Evolutionary conservation across 2,329 filamentous ascomycete species (phyloP), one percentile per base, ranked within the genome.

Genomic region (Ilyonectria mors-panacis): DNA sequence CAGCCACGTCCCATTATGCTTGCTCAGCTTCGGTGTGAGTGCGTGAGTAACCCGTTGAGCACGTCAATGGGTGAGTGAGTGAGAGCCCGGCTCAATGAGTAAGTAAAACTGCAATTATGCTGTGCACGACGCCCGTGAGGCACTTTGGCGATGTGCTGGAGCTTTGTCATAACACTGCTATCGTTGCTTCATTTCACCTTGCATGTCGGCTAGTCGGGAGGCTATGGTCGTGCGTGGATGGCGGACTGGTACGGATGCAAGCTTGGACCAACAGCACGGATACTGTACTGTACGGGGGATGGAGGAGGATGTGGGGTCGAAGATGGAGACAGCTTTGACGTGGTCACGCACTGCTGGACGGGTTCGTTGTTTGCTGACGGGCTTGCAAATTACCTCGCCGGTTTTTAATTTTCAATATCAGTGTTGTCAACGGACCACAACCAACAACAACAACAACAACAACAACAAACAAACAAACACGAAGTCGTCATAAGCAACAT

Each of bases 121-220:
- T 26, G 47, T 28, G 56, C 53, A 44, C 12, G 12, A 13, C 28
- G 28, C 37, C 8, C 21, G 15, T 39, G 28, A 50, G 56, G 56
- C 15, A 59, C 56, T 50, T 59, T 39, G 19, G 17, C 3, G 10
- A 17, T 19, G 33, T 3, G 26, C 30, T 23, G 10, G 6, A 26
- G 7, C 13, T 4, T 13, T 26, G 28, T 30, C 26, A 21, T 19
- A 10, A 17, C 33, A 26, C 26, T 35, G 33, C 23, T 45, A 28
- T 65, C 21, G 10, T 23, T 23, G 50, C 66, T 70, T 74, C 72
- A 74, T 74, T 71, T 74, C 63, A 70, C 59, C 57, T 28, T 71
- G 72, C 72, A 74, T 74, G 68, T 73, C 59, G 64, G 62, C 62
- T 59, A 73, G 62, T 60, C 60, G 55, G 63, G 48, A 54, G 28